A percentile compares a stretch with the other conserved stretches of the same genome.
Evolutionary conservation across 2,329 filamentous ascomycete species (phyloP).

Genomic region (Xylaria sp.): DNA sequence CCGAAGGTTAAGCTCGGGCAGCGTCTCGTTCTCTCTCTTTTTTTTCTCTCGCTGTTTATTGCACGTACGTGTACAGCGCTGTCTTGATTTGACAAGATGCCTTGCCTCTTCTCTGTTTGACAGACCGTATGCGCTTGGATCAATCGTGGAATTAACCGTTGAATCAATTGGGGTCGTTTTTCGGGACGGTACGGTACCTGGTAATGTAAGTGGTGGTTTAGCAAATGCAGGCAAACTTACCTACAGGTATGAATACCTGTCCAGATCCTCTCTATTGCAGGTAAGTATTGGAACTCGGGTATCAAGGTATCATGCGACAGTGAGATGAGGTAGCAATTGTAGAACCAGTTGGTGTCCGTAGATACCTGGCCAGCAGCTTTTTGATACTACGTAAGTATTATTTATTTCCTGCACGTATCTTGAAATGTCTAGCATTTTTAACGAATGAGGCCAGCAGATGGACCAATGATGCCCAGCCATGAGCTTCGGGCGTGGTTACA

Average conservation of each 20-base stretch:
- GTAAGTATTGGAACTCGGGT: not conserved
- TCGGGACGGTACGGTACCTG: not conserved
- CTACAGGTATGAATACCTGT: constrained; percentile 21
- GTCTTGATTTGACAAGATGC: too few relatives aligned
- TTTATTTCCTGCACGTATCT: not conserved
- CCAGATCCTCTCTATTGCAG: not conserved
- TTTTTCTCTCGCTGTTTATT: not conserved
- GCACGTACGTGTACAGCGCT: not conserved
- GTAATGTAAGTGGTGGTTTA: not conserved
- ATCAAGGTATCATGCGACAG: constrained; percentile 28
- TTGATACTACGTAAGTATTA: constrained; percentile 1
- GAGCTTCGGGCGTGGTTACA: not conserved
- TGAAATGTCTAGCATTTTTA: not conserved
- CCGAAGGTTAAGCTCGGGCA: constrained; percentile 16
- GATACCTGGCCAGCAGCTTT: constrained; percentile 13
- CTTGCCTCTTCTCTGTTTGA: too few relatives aligned
- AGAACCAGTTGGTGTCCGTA: constrained; percentile 21
- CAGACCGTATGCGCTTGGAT: constrained; percentile 3
- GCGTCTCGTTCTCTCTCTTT: not conserved
- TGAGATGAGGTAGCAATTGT: constrained; percentile 15
- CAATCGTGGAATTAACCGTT: not conserved
- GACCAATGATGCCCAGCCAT: constrained; percentile 18
- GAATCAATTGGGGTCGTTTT: not conserved
- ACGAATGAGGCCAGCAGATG: constrained; percentile 9
- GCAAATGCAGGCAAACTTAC: not conserved